A percentile compares a stretch with the other conserved stretches of the same genome.
Evolutionary conservation across 1,284 basidiomycete genomes (phyloP).

Genomic region (Naganishia sp.): DNA sequence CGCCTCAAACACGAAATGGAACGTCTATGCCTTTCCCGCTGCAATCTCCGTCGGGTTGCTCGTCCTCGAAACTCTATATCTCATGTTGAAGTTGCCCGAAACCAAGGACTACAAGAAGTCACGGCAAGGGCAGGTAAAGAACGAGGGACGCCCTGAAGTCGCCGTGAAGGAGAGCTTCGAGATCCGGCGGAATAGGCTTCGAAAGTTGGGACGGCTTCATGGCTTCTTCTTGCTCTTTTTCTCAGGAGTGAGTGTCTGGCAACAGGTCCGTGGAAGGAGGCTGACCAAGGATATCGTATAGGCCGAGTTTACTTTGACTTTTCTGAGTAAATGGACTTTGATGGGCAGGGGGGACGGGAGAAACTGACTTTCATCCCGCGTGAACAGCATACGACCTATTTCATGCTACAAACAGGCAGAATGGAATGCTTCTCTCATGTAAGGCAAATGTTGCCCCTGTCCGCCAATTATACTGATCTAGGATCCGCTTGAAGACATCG

Average conservation of each 20-base stretch:
- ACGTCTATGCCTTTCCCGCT: conserved; percentile 83
- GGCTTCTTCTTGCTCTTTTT: conserved; percentile 82
- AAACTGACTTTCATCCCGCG: conserved; percentile 13
- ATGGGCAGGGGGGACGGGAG: background rate
- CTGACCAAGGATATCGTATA: conserved; percentile 45
- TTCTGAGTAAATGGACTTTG: conserved; percentile 68
- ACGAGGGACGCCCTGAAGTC: conserved; percentile 30
- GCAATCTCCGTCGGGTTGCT: conserved; percentile 72
- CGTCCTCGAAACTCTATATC: conserved; percentile 68
- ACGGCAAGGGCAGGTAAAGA: conserved; percentile 40
- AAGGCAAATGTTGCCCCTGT: conserved; percentile 24
- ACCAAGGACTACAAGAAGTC: conserved; percentile 55
- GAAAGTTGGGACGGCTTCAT: conserved; percentile 64
- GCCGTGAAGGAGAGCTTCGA: conserved; percentile 33
- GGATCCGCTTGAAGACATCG: conserved; percentile 58
- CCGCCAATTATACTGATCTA: no score
- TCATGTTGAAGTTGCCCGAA: conserved; percentile 65
- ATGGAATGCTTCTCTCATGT: conserved; percentile 75
- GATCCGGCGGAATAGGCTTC: conserved; percentile 42
- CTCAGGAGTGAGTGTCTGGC: conserved; percentile 60
- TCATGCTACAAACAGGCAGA: conserved; percentile 84
- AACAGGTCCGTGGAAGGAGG: background rate
- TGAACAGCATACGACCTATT: conserved; percentile 63
- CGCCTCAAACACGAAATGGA: conserved; percentile 58
- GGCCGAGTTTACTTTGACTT: conserved; percentile 87